Conservation (phyloP, 805 yeast species). For the Wickerhamomyces silvicola region DNA sequence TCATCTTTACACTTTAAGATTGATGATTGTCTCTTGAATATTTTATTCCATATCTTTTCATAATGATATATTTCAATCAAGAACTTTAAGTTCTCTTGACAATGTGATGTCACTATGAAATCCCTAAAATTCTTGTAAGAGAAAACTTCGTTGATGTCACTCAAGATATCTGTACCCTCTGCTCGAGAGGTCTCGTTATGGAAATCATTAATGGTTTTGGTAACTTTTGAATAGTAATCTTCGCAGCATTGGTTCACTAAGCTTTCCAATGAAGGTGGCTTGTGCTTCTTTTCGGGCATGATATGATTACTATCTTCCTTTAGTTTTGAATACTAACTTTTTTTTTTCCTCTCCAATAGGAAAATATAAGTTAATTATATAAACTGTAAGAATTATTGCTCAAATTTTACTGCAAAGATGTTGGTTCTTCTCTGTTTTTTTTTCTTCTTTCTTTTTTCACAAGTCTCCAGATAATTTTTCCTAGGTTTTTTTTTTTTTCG, state of each 20-base stretch:
- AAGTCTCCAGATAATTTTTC: conserved; percentile 1
- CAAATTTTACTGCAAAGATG: too few relatives aligned
- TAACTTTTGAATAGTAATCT: conserved; percentile 15
- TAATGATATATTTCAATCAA: conserved; percentile 39
- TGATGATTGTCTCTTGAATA: conserved; percentile 25
- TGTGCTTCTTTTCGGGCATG: neutral
- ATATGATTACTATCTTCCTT: too few relatives aligned
- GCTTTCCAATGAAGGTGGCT: conserved; percentile 19
- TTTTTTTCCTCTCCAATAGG: too few relatives aligned
- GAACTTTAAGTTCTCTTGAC: conserved; percentile 40
- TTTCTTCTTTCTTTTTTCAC: neutral
- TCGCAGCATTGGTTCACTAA: conserved; percentile 25
- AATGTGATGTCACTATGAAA: conserved; percentile 33
- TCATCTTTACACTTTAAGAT: conserved; percentile 26
- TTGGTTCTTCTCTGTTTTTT: neutral
- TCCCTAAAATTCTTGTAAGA: conserved; percentile 24
- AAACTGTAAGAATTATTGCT: too few relatives aligned
- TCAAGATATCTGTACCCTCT: neutral
- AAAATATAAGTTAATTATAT: too few relatives aligned
- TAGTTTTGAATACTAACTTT: too few relatives aligned
- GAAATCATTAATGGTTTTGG: conserved; percentile 3
- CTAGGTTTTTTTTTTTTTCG: too few relatives aligned
- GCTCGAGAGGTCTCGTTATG: neutral
- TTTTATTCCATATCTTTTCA: conserved; percentile 35
- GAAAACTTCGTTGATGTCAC: conserved; percentile 1